Evolutionary conservation across 2,329 filamentous ascomycete genomes (phyloP).

Genomic region (Alternaria viburni): DNA sequence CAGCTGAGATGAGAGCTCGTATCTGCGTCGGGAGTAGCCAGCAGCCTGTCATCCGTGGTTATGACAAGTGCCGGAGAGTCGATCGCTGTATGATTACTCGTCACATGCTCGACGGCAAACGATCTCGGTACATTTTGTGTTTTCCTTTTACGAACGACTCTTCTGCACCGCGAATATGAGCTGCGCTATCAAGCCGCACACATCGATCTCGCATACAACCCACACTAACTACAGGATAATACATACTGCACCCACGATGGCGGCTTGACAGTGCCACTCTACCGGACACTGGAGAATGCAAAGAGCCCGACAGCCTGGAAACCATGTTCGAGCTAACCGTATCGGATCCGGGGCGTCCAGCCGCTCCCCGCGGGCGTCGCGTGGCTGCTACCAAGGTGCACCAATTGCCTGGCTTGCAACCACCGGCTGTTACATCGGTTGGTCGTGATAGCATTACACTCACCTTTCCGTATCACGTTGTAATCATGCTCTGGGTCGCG

Average conservation of each 20-base stretch:
- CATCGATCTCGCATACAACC: constrained; percentile 10
- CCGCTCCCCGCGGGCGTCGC: constrained; percentile 44
- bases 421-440: constrained; percentile 33
- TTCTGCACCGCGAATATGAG: background rate
- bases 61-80: constrained; percentile 4
- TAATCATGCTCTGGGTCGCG: constrained; percentile 2
- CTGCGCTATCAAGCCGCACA: background rate
- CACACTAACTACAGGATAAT: constrained; percentile 35
- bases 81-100: constrained; percentile 7
- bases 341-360: constrained; percentile 28
- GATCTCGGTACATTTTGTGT: background rate
- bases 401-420: constrained; percentile 31
- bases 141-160: background rate
- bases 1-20: constrained; percentile 12
- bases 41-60: constrained; percentile 8
- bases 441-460: constrained; percentile 13
- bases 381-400: constrained; percentile 18
- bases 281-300: constrained; percentile 39
- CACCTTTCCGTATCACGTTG: constrained; percentile 3
- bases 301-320: constrained; percentile 40
- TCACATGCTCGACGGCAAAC: constrained; percentile 3
- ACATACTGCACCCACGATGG: constrained; percentile 37
- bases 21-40: constrained; percentile 18
- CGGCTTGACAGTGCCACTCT: constrained; percentile 45
- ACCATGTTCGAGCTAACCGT: constrained; percentile 30